Evolutionary conservation across 768 basidiomycete species (phyloP).

Genomic region (Naematelia aurantialba): DNA sequence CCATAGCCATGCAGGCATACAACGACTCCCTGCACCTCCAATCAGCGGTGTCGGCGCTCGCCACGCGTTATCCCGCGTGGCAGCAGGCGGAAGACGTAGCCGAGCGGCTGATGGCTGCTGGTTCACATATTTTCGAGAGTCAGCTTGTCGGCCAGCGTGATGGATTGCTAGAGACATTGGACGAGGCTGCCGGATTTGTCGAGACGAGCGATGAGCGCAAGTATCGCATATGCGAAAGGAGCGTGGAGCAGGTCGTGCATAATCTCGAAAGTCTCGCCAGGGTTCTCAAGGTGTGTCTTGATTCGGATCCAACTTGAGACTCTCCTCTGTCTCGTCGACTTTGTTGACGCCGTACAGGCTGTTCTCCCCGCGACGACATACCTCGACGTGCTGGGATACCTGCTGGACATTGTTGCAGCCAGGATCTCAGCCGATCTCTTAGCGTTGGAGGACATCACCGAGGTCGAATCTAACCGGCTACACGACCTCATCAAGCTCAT

Average conservation of each 20-base stretch:
- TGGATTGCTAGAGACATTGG: slow-evolving; percentile 54
- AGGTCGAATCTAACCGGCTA: slow-evolving; percentile 75
- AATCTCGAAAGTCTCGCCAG: slow-evolving; percentile 63
- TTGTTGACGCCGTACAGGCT: slow-evolving; percentile 53
- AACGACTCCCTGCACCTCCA: slow-evolving; percentile 74
- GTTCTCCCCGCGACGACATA: slow-evolving; percentile 69
- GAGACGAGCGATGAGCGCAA: slow-evolving; percentile 68
- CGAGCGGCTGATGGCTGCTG: slow-evolving; percentile 57
- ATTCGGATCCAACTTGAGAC: too few species aligned
- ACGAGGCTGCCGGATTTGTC: slow-evolving; percentile 65
- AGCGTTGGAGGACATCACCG: slow-evolving; percentile 77
- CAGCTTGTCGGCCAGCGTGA: slow-evolving; percentile 59
- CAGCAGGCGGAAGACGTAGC: slow-evolving; percentile 55
- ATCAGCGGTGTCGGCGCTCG: slow-evolving; percentile 51
- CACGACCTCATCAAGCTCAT: slow-evolving; percentile 78
- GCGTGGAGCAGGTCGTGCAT: slow-evolving; percentile 61
- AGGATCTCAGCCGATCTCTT: slow-evolving; percentile 70
- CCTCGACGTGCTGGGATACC: slow-evolving; percentile 65
- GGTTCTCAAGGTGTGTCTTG: slow-evolving; percentile 64
- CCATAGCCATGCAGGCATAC: slow-evolving; percentile 66
- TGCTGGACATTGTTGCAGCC: slow-evolving; percentile 66
- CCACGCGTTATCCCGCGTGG: slow-evolving; percentile 10
- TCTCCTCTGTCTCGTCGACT: background rate
- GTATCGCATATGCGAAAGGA: slow-evolving; percentile 71
- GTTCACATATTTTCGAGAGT: slow-evolving; percentile 68